phyloP scores from a whole-genome alignment of 2,329 filamentous ascomycete genomes.

The Cercospora sp. region DNA sequence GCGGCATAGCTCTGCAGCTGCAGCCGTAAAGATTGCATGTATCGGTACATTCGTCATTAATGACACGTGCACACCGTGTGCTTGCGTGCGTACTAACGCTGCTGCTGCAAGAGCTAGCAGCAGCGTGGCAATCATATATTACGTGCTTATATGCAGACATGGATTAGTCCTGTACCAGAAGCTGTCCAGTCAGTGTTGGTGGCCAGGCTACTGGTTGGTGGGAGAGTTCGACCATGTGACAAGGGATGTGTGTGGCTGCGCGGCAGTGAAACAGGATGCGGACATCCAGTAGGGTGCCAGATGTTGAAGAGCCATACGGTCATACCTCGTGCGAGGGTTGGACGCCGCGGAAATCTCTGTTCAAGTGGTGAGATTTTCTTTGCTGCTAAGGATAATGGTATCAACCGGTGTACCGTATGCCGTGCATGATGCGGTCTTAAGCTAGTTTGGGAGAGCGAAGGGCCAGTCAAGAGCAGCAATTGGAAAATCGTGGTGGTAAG shows the following conservation, averaged over 20 bases:
- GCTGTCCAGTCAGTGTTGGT: neutral
- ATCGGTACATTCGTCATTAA: neutral
- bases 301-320: neutral
- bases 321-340: neutral
- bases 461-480: neutral
- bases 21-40: neutral
- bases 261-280: conserved; percentile 8
- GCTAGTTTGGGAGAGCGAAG: neutral
- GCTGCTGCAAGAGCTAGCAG: neutral
- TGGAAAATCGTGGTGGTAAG: neutral
- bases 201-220: neutral
- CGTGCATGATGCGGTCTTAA: neutral
- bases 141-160: conserved; percentile 5
- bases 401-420: neutral
- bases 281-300: conserved; percentile 7
- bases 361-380: neutral
- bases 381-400: neutral
- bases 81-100: neutral
- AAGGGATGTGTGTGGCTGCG: neutral
- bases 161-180: neutral
- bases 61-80: neutral
- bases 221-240: neutral
- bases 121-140: neutral
- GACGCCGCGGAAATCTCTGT: neutral
- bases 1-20: neutral